Percentiles rank a stretch among this genome's conserved stretches.
Evolutionary conservation across 805 yeast genomes (phyloP).

Genomic region (Candida nemodendra): DNA sequence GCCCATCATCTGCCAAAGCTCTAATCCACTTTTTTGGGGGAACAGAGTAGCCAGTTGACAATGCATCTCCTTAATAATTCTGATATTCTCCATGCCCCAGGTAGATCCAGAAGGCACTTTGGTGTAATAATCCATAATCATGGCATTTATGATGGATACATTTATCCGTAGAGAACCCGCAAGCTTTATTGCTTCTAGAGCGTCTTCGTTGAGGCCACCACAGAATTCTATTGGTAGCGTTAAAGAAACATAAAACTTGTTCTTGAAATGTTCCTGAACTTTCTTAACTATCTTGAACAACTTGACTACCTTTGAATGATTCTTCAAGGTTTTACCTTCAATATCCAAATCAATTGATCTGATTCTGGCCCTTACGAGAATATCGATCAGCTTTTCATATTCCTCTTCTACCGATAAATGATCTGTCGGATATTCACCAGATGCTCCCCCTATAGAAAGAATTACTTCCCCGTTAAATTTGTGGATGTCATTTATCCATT

Average conservation of each 20-base stretch:
- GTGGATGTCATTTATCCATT: slow-evolving; percentile 26
- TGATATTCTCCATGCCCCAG: slow-evolving; percentile 31
- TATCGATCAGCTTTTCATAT: slow-evolving; percentile 9
- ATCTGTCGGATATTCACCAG: slow-evolving; percentile 26
- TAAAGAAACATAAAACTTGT: slow-evolving; percentile 19
- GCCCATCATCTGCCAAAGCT: slow-evolving; percentile 28
- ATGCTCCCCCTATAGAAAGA: slow-evolving; percentile 34
- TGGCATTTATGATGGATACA: slow-evolving; percentile 22
- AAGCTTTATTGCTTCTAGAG: slow-evolving; percentile 15
- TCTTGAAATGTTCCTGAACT: slow-evolving; percentile 8
- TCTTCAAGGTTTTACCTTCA: slow-evolving; percentile 24
- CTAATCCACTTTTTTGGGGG: slow-evolving; percentile 1
- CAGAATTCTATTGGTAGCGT: slow-evolving; percentile 32
- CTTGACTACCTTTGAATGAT: slow-evolving; percentile 7
- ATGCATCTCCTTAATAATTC: slow-evolving; percentile 20
- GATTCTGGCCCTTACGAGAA: slow-evolving; percentile 18
- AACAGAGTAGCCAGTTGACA: slow-evolving; percentile 14
- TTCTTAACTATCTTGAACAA: slow-evolving; percentile 16
- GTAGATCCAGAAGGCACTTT: slow-evolving; percentile 15
- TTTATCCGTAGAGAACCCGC: slow-evolving; percentile 11
- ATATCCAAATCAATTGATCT: slow-evolving; percentile 31
- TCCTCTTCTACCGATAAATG: slow-evolving; percentile 14
- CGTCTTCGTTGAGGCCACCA: slow-evolving; percentile 21
- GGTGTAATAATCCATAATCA: slow-evolving; percentile 35
- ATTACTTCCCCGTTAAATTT: slow-evolving; percentile 22